Evolutionary conservation across 768 basidiomycete genomes (phyloP), one percentile per base, ranked within the genome.

Genomic region (Lyophyllum semitale): DNA sequence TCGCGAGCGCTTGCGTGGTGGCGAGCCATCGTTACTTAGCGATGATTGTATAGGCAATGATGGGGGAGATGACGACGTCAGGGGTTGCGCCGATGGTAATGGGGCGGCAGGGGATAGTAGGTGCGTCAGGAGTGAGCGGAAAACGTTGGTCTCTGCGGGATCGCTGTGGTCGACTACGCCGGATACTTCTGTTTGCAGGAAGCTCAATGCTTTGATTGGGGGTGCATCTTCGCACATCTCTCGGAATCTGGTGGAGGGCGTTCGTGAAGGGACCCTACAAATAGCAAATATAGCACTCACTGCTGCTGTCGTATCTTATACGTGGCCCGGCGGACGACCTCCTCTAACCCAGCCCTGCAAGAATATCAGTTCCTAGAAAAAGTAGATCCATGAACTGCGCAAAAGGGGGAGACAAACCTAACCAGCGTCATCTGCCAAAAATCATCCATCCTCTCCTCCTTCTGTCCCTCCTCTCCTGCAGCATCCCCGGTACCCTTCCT

Each of bases 341-440:
- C 87, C 43, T 83, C 81, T 1, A 80, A 70, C 3, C 75, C 76
- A n/a, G 84, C 82, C 62, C 91, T 93, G 53, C 2, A 46, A 35
- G 29, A 37, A 41, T 15, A 29, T 33, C 52, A 59, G 15, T 23
- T 9, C 22, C 30, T 37, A n/a, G 43, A 40, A 18, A 23, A 27
- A 4, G 29, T n/a, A 6, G 38, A 51, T 0, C 1, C 27, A 57
- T 4, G 11, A 42, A 35, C 18, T 38, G 17, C 12, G 54, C 35
- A 41, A 44, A 30, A n/a, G n/a, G n/a, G n/a, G 4, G 3, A 29
- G 27, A 60, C 80, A 32, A 54, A 90, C 91, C 89, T 81, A 59
- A 78, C 66, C 32, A 93, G 66, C 32, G 72, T 75, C 85, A 91
- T 87, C 67, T 74, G 77, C 91, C 91, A 93, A 58, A 93, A 85